phyloP scores from a whole-genome alignment of 371 early-diverging fungal genomes.

The Apophysomyces trapeziformis region DNA sequence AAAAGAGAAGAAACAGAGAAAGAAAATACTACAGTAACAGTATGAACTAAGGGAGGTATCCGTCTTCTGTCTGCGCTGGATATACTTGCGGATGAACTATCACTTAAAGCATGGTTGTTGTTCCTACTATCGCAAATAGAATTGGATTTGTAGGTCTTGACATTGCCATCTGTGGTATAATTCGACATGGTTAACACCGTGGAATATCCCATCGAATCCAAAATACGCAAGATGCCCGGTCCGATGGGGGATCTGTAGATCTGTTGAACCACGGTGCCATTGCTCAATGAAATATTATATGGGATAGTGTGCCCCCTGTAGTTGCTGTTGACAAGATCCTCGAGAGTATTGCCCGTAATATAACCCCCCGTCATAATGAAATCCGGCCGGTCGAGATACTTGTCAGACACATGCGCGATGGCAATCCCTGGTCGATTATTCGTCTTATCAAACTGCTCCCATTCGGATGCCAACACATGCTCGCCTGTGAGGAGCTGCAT shows the following conservation, averaged over 20 bases:
- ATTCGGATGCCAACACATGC: slow-evolving; percentile 20
- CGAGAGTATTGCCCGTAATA: slow-evolving; percentile 31
- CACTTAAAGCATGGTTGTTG: slow-evolving; percentile 23
- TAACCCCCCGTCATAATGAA: slow-evolving; percentile 44
- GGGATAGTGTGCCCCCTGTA: slow-evolving; percentile 24
- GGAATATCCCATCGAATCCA: slow-evolving; percentile 52
- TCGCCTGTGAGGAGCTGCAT: slow-evolving; percentile 45
- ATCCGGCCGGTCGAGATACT: slow-evolving; percentile 39
- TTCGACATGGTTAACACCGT: slow-evolving; percentile 44
- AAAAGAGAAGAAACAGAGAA: background rate
- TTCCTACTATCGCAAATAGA: slow-evolving; percentile 41
- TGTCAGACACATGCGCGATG: slow-evolving; percentile 46
- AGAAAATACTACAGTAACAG: background rate
- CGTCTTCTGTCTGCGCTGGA: background rate
- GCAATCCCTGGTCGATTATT: slow-evolving; percentile 44
- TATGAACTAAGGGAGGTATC: background rate
- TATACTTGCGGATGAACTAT: background rate
- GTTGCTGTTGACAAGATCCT: slow-evolving; percentile 28
- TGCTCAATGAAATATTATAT: slow-evolving; percentile 26
- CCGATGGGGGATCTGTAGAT: slow-evolving; percentile 49
- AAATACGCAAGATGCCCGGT: slow-evolving; percentile 48
- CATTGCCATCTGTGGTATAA: slow-evolving; percentile 41
- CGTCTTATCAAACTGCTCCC: slow-evolving; percentile 27
- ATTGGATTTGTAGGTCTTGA: slow-evolving; percentile 31
- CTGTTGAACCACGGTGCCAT: slow-evolving; percentile 18